Evolutionary conservation across 441 rosid genomes (phyloP), one percentile per base, ranked within the genome.

Genomic region (Sinapis alba): DNA sequence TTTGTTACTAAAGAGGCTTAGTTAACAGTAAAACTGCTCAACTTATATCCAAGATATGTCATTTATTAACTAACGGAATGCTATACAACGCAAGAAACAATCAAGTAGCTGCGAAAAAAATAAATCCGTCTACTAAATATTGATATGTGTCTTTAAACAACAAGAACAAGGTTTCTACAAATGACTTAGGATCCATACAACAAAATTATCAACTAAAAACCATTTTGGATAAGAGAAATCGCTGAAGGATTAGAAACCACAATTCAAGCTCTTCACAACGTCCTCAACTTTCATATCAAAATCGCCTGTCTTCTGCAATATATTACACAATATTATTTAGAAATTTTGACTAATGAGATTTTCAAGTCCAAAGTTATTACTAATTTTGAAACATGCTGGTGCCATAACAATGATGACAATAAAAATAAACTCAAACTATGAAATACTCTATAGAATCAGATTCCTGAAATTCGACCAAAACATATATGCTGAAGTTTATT

Each of bases 271-370:
- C 69, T 83, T 87, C 65, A 83, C 86, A 56, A 90, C 60, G 73
- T 90, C 91, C 70, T 84, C 83, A 54, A 82, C 72, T 74, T 83
- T 79, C 85, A 81, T 80, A 77, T 73, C 58, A 76, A 78, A 85
- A 12, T 82, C 83, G 7, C 15, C 67, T 13, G 84, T 87, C 81
- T 83, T 90, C 98, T 92, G 93, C 80, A 81, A 73, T 28, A 71
- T 27, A 34, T 6, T 1, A 50, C 20, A 41, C 19, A 15, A 10
- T 16, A 50, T 10, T 11, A 38, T 19, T 32, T 38, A 68, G 18
- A 20, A 18, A 8, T 51, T 66, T 43, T 8, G 24, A 61, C 1
- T 30, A 16, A 30, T 30, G 23, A 9, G 38, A 13, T 23, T 59
- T 41, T 19, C 5, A 59, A 19, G 4, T 72, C n/a, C 2, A 36